Evolutionary conservation across 2,329 filamentous ascomycete species (phyloP).

Genomic region (Epichloe hybrida): DNA sequence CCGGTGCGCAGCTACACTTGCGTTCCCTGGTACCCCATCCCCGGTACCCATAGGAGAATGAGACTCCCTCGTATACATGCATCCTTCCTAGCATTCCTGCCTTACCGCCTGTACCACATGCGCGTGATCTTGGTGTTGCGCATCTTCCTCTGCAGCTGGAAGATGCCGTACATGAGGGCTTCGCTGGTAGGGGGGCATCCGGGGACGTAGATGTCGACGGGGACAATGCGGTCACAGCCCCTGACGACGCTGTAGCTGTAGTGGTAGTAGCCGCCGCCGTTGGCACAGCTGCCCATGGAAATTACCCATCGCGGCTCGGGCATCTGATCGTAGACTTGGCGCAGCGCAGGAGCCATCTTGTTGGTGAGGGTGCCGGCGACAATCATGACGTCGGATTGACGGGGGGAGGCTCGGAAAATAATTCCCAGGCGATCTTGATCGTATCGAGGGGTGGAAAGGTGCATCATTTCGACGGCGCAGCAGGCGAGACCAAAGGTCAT

Average conservation of each 20-base stretch:
- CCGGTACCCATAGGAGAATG: background rate
- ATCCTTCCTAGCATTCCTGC: background rate
- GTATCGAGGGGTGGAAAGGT: constrained; percentile 75
- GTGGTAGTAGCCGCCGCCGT: constrained; percentile 77
- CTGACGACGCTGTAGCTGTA: constrained; percentile 69
- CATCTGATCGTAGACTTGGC: constrained; percentile 94
- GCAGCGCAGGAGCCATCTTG: constrained; percentile 86
- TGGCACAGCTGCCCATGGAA: constrained; percentile 75
- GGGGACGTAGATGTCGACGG: constrained; percentile 69
- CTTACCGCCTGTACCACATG: constrained; percentile 46
- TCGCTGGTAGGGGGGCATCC: constrained; percentile 55
- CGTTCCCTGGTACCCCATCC: background rate
- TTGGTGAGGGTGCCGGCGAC: constrained; percentile 87
- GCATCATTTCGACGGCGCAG: constrained; percentile 90
- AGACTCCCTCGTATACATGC: no score
- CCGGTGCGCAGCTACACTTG: background rate
- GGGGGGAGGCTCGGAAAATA: constrained; percentile 72
- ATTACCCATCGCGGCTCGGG: constrained; percentile 78
- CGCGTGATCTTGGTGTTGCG: constrained; percentile 41
- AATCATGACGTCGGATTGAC: constrained; percentile 87
- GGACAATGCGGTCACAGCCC: constrained; percentile 63
- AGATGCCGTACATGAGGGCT: constrained; percentile 56
- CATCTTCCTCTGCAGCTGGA: constrained; percentile 69
- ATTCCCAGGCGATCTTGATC: constrained; percentile 81
- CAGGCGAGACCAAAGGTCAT: constrained; percentile 82